Conservation (phyloP, 2,329 filamentous ascomycete genomes). For the Beauveria brongniartii region DNA sequence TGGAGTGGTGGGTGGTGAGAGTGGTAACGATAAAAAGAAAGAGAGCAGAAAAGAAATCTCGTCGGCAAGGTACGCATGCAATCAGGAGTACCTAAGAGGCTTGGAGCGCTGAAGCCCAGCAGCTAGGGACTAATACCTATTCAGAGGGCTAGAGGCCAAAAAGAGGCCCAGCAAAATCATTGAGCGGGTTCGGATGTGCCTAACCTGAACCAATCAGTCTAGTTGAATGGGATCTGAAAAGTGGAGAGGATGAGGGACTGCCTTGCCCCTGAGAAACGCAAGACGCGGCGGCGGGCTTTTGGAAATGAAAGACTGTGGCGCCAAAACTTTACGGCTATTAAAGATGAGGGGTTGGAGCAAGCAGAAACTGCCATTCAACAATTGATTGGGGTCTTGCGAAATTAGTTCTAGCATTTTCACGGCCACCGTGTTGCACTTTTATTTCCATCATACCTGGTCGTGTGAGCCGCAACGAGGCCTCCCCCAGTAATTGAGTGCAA, state of each 20-base stretch:
- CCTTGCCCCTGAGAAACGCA: background rate
- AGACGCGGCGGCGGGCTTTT: background rate
- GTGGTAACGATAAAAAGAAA: background rate
- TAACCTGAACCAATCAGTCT: constrained; percentile 1
- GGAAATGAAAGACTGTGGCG: too few relatives aligned
- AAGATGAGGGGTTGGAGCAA: too few relatives aligned
- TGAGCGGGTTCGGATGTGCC: background rate
- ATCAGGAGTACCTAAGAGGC: too few relatives aligned
- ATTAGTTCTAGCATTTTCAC: too few relatives aligned
- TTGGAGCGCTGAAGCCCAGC: background rate
- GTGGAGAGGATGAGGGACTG: background rate
- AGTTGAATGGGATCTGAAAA: background rate
- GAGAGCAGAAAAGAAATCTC: background rate
- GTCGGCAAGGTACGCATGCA: background rate
- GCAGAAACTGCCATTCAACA: too few relatives aligned
- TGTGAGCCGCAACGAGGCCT: background rate
- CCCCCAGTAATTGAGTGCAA: background rate
- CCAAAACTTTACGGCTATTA: too few relatives aligned
- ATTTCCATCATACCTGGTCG: background rate
- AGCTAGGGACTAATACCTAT: background rate
- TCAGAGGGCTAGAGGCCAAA: background rate
- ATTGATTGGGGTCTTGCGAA: too few relatives aligned
- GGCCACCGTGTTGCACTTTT: too few relatives aligned
- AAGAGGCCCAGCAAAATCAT: background rate
- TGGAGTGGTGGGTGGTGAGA: background rate